These are phyloP conservation scores for Agaricus sinodeliciosus DNA, from an alignment of 768 basidiomycete species.

Conservation along the genomic window DNA sequence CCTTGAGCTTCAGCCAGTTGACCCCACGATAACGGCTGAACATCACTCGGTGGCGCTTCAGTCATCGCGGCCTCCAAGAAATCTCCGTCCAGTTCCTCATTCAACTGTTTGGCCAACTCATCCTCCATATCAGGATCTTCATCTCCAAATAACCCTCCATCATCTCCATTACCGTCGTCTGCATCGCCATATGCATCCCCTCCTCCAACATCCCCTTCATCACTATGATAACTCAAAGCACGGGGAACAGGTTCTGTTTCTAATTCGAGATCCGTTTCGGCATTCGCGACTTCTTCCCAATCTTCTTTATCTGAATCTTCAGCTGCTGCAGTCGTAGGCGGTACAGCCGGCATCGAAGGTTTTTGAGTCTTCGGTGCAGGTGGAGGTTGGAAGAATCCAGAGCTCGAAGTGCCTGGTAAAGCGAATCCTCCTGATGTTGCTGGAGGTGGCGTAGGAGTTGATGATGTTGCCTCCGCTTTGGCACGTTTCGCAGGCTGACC, in stretches of 20 bases:
- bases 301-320: constrained; percentile 14
- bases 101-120: constrained; percentile 10
- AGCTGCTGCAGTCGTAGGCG: not conserved
- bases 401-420: constrained; percentile 9
- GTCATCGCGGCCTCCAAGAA: constrained; percentile 9
- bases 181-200: constrained; percentile 11
- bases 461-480: not conserved
- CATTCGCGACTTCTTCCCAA: constrained; percentile 13
- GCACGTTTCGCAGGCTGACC: constrained; percentile 9
- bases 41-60: not conserved
- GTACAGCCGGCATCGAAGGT: not conserved
- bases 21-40: constrained; percentile 12
- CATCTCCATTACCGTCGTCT: not conserved
- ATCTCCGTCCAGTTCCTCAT: constrained; percentile 8
- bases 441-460: not conserved
- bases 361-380: not conserved
- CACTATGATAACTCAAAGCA: constrained; percentile 8
- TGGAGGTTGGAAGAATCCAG: constrained; percentile 6
- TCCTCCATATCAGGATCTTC: constrained; percentile 10
- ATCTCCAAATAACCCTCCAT: constrained; percentile 12
- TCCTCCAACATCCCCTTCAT: constrained; percentile 2
- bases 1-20: constrained; percentile 7
- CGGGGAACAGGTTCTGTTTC: not conserved
- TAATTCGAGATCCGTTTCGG: not conserved
- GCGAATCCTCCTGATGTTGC: constrained; percentile 5